phyloP scores from a whole-genome alignment of 306 rosid genomes.

The Gillenia trifoliata region DNA sequence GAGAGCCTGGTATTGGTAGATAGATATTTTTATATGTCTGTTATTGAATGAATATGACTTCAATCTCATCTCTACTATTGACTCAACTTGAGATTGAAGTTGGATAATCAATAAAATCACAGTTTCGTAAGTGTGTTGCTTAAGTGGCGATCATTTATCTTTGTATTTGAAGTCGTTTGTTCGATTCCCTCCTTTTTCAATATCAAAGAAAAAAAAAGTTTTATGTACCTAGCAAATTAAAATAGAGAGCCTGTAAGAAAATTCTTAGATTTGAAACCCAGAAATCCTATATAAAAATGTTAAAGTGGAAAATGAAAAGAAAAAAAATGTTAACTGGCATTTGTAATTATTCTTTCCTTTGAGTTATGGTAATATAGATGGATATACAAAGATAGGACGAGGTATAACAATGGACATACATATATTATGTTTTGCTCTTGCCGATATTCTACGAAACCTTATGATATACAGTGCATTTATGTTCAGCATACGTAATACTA shows the following conservation, averaged over 20 bases:
- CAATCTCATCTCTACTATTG: slow-evolving; percentile 6
- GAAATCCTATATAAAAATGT: not conserved
- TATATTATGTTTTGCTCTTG: slow-evolving; percentile 8
- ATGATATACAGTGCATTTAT: slow-evolving; percentile 1
- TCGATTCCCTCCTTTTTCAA: too few relatives aligned
- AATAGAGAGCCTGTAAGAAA: too few relatives aligned
- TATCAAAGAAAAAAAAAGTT: too few relatives aligned
- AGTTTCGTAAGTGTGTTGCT: too few relatives aligned
- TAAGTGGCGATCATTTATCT: too few relatives aligned
- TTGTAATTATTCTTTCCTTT: slow-evolving; percentile 21
- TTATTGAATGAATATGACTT: slow-evolving; percentile 2
- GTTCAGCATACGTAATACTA: not conserved
- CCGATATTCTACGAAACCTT: slow-evolving; percentile 17
- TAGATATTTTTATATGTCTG: not conserved
- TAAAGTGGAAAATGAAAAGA: not conserved
- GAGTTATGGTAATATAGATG: slow-evolving; percentile 11
- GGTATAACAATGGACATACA: not conserved
- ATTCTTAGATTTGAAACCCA: too few relatives aligned
- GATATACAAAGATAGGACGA: slow-evolving; percentile 2
- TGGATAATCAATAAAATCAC: too few relatives aligned
- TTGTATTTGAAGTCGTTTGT: too few relatives aligned
- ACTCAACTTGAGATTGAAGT: too few relatives aligned
- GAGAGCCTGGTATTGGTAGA: not conserved
- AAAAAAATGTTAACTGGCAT: not conserved
- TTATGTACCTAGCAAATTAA: too few relatives aligned